These are phyloP conservation scores for Colletotrichum higginsianum DNA, from an alignment of 2,329 filamentous ascomycete genomes.

Conservation along the genomic window DNA sequence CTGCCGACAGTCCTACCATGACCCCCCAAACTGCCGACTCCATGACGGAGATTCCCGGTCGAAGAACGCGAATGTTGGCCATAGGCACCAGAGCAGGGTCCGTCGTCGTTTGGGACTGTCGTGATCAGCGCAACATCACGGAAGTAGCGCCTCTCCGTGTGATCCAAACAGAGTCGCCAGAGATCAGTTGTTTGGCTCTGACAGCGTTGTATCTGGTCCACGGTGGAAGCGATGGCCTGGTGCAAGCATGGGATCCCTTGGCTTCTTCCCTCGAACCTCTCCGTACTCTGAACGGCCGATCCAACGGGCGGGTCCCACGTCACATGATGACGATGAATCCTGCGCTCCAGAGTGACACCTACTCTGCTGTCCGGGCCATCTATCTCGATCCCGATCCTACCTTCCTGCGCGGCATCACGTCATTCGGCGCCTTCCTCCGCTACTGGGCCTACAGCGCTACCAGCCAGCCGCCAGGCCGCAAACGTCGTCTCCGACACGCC, in stretches of 20 bases:
- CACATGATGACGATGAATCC: constrained; percentile 70
- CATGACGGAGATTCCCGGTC: constrained; percentile 80
- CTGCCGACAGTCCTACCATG: constrained; percentile 57
- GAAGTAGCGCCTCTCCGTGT: constrained; percentile 79
- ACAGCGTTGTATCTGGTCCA: constrained; percentile 92
- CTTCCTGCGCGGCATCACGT: constrained; percentile 86
- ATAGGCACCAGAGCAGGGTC: constrained; percentile 84
- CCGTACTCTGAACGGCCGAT: constrained; percentile 88
- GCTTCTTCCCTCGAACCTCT: constrained; percentile 84
- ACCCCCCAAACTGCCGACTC: constrained; percentile 58
- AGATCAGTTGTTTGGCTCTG: constrained; percentile 85
- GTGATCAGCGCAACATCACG: constrained; percentile 75
- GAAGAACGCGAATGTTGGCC: constrained; percentile 84
- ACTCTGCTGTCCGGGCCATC: constrained; percentile 87
- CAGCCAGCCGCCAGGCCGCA: constrained; percentile 81
- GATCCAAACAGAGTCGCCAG: constrained; percentile 91
- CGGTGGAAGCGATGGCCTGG: constrained; percentile 93
- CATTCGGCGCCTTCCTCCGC: constrained; percentile 87
- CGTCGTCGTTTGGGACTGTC: constrained; percentile 89
- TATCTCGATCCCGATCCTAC: constrained; percentile 90
- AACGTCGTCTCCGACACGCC: constrained; percentile 82
- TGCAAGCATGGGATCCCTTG: constrained; percentile 97
- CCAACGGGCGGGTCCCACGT: constrained; percentile 85
- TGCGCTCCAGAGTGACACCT: constrained; percentile 78
- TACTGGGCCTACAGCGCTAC: constrained; percentile 96